Conservation (phyloP, 1,284 basidiomycete genomes). For the Ceratorhiza oryzae-sativae region DNA sequence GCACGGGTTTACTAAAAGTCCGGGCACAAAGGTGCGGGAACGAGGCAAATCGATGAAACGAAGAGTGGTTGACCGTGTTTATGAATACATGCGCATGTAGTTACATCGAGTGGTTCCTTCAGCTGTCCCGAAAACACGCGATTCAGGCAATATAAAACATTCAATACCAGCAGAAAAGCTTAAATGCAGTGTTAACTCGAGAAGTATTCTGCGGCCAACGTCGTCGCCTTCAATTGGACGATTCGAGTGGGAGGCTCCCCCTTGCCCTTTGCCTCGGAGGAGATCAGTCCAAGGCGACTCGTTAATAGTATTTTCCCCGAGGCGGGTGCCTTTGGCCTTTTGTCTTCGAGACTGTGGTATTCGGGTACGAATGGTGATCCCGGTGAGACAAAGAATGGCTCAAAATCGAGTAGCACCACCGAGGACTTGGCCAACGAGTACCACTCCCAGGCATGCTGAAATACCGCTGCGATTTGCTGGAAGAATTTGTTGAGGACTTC, state of each 20-base stretch:
- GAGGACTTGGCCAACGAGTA: constrained; percentile 2
- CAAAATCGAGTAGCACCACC: constrained; percentile 17
- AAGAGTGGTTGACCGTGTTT: background rate
- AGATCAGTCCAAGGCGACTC: constrained; percentile 9
- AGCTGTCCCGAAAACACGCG: background rate
- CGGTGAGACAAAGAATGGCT: background rate
- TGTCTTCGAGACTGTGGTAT: background rate
- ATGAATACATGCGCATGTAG: constrained; percentile 6
- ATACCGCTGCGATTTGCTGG: background rate
- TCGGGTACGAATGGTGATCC: constrained; percentile 1
- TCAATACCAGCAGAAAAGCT: background rate
- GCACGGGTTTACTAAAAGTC: background rate
- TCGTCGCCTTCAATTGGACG: background rate
- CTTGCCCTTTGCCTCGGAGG: background rate
- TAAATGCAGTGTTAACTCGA: background rate
- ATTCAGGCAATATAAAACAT: too few relatives aligned
- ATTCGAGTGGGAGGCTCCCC: background rate
- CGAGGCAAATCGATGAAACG: background rate
- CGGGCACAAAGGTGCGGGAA: too few relatives aligned
- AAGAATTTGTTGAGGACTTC: background rate
- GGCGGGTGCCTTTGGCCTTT: background rate
- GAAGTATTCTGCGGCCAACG: constrained; percentile 24
- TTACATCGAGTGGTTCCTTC: background rate
- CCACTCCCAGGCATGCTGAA: constrained; percentile 16
- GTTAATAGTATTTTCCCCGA: constrained; percentile 5